These are phyloP conservation scores for Populus davidiana DNA, from an alignment of 345 rosid species.

Conservation along the genomic window DNA sequence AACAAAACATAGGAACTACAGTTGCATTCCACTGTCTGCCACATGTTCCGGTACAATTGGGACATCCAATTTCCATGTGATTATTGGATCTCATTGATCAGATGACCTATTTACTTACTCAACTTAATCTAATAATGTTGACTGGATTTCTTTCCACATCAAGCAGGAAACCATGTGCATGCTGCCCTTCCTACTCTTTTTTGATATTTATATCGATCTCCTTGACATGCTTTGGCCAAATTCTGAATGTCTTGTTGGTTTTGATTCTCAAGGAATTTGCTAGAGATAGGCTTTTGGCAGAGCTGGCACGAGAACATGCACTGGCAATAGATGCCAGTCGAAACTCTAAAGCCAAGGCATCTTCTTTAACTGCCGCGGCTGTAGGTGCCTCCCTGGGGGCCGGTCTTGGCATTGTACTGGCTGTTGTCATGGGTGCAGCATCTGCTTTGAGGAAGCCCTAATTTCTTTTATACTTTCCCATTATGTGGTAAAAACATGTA, in stretches of 20 bases:
- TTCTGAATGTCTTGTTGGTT: conserved; percentile 1
- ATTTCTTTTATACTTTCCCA: conserved; percentile 1
- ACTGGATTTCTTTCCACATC: neutral
- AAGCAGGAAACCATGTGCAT: too few species aligned
- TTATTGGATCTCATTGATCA: too few species aligned
- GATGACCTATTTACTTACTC: too few species aligned
- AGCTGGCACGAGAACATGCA: conserved; percentile 50
- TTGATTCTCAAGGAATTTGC: conserved; percentile 63
- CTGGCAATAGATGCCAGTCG: conserved; percentile 27
- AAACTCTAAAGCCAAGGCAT: conserved; percentile 53
- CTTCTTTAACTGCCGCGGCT: conserved; percentile 71
- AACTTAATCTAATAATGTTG: neutral
- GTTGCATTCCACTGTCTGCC: too few species aligned
- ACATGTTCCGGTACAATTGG: too few species aligned
- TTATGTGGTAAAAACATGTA: neutral
- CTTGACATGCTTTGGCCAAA: neutral
- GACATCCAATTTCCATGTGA: too few species aligned
- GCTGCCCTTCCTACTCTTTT: too few species aligned
- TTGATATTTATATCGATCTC: neutral
- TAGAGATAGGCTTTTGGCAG: conserved; percentile 54
- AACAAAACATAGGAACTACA: too few species aligned
- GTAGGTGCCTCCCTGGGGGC: conserved; percentile 98
- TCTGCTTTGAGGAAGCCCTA: conserved; percentile 91
- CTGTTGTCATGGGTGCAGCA: conserved; percentile 95
- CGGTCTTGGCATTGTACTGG: conserved; percentile 83